Percentiles rank a stretch among this genome's conserved stretches.
Conservation (phyloP, 306 rosid genomes). For the Echinosophora koreensis region DNA sequence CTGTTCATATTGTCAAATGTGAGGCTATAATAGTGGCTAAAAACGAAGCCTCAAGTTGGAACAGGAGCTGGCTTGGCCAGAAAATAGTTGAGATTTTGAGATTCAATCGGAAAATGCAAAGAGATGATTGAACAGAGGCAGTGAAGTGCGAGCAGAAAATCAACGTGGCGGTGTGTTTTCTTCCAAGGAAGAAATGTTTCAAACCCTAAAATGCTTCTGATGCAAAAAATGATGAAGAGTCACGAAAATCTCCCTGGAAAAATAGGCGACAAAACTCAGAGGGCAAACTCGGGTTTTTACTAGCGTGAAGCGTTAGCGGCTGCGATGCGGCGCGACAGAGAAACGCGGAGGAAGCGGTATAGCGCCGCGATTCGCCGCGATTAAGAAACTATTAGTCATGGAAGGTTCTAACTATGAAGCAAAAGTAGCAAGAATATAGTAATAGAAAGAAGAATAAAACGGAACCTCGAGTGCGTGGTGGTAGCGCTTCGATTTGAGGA, state of each 20-base stretch:
- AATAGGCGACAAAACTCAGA: not conserved
- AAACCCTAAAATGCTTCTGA: not conserved
- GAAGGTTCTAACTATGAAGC: conserved; percentile 2
- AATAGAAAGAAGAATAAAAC: not conserved
- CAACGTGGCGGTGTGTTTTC: not conserved
- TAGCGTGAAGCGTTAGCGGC: not conserved
- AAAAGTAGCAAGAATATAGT: not conserved
- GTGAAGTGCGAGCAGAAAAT: not conserved
- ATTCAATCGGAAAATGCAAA: no score
- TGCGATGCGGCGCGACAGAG: not conserved
- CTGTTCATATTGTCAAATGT: not conserved
- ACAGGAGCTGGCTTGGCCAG: not conserved
- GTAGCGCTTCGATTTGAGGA: conserved; percentile 65
- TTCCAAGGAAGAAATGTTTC: not conserved
- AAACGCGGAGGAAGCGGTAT: not conserved
- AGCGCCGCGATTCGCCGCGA: not conserved
- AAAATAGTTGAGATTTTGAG: no score
- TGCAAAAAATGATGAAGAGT: no score
- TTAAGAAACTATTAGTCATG: no score
- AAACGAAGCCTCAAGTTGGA: not conserved
- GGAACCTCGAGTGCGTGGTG: conserved; percentile 72
- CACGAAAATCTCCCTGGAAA: not conserved
- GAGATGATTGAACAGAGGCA: no score
- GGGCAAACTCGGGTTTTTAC: not conserved
- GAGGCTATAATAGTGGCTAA: not conserved